phyloP scores from a whole-genome alignment of 1,139 yeast genomes.

The Sugiyamaella japonica region DNA sequence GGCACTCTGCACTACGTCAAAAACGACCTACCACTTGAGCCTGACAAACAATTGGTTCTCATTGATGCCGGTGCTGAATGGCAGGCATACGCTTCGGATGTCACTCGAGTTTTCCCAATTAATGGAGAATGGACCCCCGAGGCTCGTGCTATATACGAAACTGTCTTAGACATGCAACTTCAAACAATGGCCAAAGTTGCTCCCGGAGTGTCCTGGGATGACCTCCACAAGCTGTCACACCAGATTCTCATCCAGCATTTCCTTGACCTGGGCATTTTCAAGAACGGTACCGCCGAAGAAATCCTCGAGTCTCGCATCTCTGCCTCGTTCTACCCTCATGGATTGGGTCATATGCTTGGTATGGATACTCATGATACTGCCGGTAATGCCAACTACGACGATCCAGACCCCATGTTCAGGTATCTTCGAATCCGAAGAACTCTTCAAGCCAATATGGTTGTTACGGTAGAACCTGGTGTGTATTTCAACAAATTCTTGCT shows the following conservation, averaged over 20 bases:
- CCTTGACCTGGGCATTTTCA: slow-evolving; percentile 73
- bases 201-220: slow-evolving; percentile 88
- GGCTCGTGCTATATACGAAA: slow-evolving; percentile 74
- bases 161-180: slow-evolving; percentile 82
- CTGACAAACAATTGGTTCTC: slow-evolving; percentile 61
- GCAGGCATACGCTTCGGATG: slow-evolving; percentile 90
- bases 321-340: slow-evolving; percentile 88
- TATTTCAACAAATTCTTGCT: slow-evolving; percentile 84
- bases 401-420: slow-evolving; percentile 69
- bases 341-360: slow-evolving; percentile 90
- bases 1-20: slow-evolving; percentile 88
- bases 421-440: slow-evolving; percentile 79
- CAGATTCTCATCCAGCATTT: slow-evolving; percentile 70
- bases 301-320: slow-evolving; percentile 69
- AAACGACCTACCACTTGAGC: slow-evolving; percentile 64
- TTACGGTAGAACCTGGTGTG: slow-evolving; percentile 94
- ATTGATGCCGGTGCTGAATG: slow-evolving; percentile 98
- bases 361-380: slow-evolving; percentile 97
- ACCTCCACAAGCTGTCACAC: slow-evolving; percentile 78
- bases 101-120: slow-evolving; percentile 92
- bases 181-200: slow-evolving; percentile 66
- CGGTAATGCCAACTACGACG: slow-evolving; percentile 81
- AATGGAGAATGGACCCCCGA: slow-evolving; percentile 87
- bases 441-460: slow-evolving; percentile 74
- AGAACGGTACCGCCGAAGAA: slow-evolving; percentile 61